Percentiles rank a stretch among this genome's conserved stretches.
phyloP scores from a whole-genome alignment of 345 rosid genomes.

The Turnera subulata region DNA sequence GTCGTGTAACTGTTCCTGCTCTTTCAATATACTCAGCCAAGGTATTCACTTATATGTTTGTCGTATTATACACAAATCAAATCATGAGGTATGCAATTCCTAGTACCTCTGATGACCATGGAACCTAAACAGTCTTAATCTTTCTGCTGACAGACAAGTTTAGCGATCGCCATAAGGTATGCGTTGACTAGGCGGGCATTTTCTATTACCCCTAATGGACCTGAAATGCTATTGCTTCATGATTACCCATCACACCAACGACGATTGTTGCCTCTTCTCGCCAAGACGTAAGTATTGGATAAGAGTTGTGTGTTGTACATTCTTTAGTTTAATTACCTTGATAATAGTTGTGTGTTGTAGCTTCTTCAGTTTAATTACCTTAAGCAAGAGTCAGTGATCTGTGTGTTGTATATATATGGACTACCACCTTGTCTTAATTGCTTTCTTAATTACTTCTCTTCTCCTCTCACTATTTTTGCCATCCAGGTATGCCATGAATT shows the following conservation, averaged over 20 bases:
- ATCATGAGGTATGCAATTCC: neutral
- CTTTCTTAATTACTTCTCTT: neutral
- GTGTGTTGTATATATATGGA: no score
- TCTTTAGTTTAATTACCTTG: no score
- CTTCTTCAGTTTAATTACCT: no score
- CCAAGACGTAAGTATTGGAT: slow-evolving; percentile 62
- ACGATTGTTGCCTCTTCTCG: slow-evolving; percentile 88
- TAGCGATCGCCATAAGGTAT: slow-evolving; percentile 78
- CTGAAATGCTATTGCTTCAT: slow-evolving; percentile 82
- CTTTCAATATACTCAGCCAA: slow-evolving; percentile 62
- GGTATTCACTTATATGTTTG: slow-evolving; percentile 34
- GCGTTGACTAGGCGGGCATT: slow-evolving; percentile 84
- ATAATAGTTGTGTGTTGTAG: neutral
- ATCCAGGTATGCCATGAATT: slow-evolving; percentile 77
- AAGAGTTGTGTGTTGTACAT: no score
- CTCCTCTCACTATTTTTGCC: neutral
- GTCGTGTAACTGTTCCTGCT: slow-evolving; percentile 72
- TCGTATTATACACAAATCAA: no score
- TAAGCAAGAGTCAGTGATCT: no score
- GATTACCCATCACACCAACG: slow-evolving; percentile 96
- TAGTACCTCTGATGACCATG: neutral
- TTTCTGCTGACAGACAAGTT: slow-evolving; percentile 48
- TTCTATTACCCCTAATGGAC: slow-evolving; percentile 56
- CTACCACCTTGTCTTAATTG: no score
- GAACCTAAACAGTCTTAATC: neutral